Base-by-base conservation (phyloP, 108 stramenopile species). In the Asterionellopsis glacialis region DNA sequence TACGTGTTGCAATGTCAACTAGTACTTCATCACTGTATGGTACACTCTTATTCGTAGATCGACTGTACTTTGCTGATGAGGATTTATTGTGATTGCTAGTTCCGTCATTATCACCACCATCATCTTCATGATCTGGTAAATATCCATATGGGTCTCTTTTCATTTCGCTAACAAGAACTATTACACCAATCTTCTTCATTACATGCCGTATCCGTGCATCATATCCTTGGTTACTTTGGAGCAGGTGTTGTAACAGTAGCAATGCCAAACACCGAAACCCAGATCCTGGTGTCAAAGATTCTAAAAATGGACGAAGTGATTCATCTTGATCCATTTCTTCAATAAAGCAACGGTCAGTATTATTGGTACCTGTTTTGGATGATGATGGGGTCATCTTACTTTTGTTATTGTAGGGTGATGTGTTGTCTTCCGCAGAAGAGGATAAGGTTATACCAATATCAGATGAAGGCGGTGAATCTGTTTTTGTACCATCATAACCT, bases 181-280 rank as follows among this genome's bases (percentile, higher is more conserved):
- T 51, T 47, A 92, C 87, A n/a, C 82, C 85, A 16, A 92, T 57
- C 49, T 77, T 82, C 51, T 92, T 88, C 57, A 85, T 61, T n/a
- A 70, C 87, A 18, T 81, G 83, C 13, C 91, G 85, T 26, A 88
- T 70, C 48, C 91, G 54, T 15, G 91, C 82, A 72, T 92, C 91
- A 48, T 92, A 92, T 12, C 91, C 91, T 9, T 57, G 61, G 21
- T 78, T 61, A 44, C 81, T 81, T 16, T 68, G 58, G 28, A 92
- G 59, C 6, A 92, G 59, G 67, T 92, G 83, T 38, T 88, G 83
- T 26, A 88, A 67, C 48, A 92, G 52, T 33, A 88, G 51, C 53
- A 92, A 43, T 0, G 91, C 70, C 39, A 92, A 57, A 61, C 91
- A 92, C 45, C 78, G 70, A 65, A 83, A 86, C 3, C 91, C 91